Conservation (phyloP, 1,284 basidiomycete species). For the Fomitiporia mediterranea region DNA sequence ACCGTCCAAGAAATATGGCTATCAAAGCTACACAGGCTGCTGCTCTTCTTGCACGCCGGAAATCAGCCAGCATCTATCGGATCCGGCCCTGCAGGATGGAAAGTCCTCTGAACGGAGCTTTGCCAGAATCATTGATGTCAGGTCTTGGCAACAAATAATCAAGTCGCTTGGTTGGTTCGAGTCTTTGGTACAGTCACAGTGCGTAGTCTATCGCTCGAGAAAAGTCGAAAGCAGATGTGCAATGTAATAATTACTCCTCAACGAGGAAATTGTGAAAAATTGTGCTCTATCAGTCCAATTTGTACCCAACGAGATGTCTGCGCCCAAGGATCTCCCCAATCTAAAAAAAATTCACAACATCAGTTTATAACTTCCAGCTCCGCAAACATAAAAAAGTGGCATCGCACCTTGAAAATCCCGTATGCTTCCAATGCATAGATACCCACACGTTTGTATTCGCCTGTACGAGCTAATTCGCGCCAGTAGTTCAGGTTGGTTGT, state of each 20-base stretch:
- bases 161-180: neutral
- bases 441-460: conserved; percentile 75
- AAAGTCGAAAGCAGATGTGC: neutral
- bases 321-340: conserved; percentile 90
- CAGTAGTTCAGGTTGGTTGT: conserved; percentile 67
- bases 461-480: conserved; percentile 63
- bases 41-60: too few relatives aligned
- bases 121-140: too few relatives aligned
- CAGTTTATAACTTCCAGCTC: neutral
- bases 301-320: conserved; percentile 82
- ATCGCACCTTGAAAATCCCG: conserved; percentile 74
- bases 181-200: neutral
- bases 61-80: too few relatives aligned
- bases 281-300: conserved; percentile 42
- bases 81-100: too few relatives aligned
- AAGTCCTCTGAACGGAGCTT: too few relatives aligned
- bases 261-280: conserved; percentile 4
- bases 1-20: too few relatives aligned
- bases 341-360: conserved; percentile 34
- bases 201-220: neutral
- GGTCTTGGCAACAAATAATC: too few relatives aligned
- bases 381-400: neutral
- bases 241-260: conserved; percentile 7
- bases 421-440: conserved; percentile 89
- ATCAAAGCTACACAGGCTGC: too few relatives aligned